Evolutionary conservation across 2,329 filamentous ascomycete species (phyloP).

Genomic region (Trichoderma breve): DNA sequence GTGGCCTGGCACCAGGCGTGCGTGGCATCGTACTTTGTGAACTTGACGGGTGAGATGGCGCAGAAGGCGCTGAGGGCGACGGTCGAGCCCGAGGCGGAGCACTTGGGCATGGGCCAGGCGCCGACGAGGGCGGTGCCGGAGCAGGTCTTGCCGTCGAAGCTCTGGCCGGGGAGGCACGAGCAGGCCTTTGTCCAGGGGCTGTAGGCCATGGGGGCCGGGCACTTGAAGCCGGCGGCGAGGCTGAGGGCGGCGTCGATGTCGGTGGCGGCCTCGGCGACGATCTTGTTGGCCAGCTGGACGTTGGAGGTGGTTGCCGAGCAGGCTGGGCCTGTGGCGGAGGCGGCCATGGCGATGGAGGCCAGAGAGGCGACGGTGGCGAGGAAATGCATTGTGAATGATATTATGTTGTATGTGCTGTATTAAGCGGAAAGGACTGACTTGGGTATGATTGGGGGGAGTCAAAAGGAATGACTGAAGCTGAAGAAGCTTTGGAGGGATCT

Average conservation of each 20-base stretch:
- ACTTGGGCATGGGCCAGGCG: slow-evolving; percentile 35
- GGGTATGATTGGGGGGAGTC: background rate
- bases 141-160: slow-evolving; percentile 36
- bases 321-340: slow-evolving; percentile 23
- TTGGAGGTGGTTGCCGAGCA: background rate
- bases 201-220: slow-evolving; percentile 38
- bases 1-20: slow-evolving; percentile 39
- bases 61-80: slow-evolving; percentile 35
- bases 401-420: background rate
- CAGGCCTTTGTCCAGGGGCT: slow-evolving; percentile 42
- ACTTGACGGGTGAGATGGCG: slow-evolving; percentile 36
- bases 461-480: slow-evolving; percentile 2
- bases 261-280: slow-evolving; percentile 17
- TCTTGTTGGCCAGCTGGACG: slow-evolving; percentile 22
- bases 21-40: slow-evolving; percentile 34
- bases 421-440: background rate
- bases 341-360: slow-evolving; percentile 25
- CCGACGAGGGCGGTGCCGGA: slow-evolving; percentile 29
- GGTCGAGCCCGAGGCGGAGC: slow-evolving; percentile 28
- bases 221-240: slow-evolving; percentile 29
- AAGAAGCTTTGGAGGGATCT: background rate
- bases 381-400: slow-evolving; percentile 33
- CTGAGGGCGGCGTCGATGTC: background rate
- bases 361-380: slow-evolving; percentile 30
- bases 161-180: slow-evolving; percentile 43